Conservation (phyloP, 306 rosid genomes). For the Begonia loranthoides region DNA sequence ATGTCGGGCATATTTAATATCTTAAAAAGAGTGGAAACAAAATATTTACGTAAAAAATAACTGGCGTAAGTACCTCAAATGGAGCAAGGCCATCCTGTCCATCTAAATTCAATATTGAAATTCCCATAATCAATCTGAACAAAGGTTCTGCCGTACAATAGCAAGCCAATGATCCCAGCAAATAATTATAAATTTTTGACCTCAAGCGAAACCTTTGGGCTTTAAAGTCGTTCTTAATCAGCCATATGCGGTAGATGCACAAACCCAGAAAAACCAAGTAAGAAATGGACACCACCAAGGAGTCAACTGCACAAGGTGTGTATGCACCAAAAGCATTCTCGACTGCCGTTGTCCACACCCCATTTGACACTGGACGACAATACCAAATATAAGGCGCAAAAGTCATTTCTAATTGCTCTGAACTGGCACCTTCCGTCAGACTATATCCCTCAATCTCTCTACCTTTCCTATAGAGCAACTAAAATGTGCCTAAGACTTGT, state of each 20-base stretch:
- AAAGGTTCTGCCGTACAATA: slow-evolving; percentile 68
- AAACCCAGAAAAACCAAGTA: slow-evolving; percentile 59
- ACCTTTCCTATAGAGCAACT: neutral
- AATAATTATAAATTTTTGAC: slow-evolving; percentile 67
- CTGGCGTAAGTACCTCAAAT: slow-evolving; percentile 45
- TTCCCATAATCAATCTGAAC: slow-evolving; percentile 71
- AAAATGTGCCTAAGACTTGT: neutral
- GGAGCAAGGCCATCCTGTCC: slow-evolving; percentile 76
- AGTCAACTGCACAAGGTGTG: slow-evolving; percentile 75
- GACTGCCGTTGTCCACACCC: slow-evolving; percentile 64
- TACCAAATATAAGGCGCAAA: slow-evolving; percentile 64
- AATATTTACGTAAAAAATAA: neutral
- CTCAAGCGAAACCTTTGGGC: slow-evolving; percentile 55
- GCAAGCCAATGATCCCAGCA: slow-evolving; percentile 54
- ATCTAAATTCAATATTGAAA: slow-evolving; percentile 68
- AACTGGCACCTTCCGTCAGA: neutral
- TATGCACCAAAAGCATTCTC: slow-evolving; percentile 77
- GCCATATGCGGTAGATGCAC: slow-evolving; percentile 69
- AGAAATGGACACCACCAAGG: slow-evolving; percentile 51
- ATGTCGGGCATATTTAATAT: neutral
- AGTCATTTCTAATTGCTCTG: slow-evolving; percentile 38
- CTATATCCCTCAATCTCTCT: neutral
- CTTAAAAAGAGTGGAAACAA: neutral
- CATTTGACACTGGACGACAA: slow-evolving; percentile 69
- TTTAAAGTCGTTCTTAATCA: slow-evolving; percentile 50